phyloP scores from a whole-genome alignment of 1,284 basidiomycete genomes.

The Stereum hirsutum region DNA sequence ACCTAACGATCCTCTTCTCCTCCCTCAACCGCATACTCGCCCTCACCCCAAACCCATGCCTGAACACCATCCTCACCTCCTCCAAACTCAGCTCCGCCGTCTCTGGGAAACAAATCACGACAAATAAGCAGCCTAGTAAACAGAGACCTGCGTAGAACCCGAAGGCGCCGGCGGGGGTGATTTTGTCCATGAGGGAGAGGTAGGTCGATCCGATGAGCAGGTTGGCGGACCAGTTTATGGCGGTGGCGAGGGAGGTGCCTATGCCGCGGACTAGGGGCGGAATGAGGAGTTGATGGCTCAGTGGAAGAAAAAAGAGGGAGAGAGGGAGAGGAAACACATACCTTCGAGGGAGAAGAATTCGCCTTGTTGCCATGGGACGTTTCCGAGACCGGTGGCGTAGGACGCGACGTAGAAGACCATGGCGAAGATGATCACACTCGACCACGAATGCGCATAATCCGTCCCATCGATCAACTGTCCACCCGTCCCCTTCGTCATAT shows the following conservation, averaged over 20 bases:
- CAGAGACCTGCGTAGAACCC: slow-evolving; percentile 76
- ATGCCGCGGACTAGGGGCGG: slow-evolving; percentile 57
- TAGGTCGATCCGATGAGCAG: slow-evolving; percentile 74
- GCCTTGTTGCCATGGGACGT: slow-evolving; percentile 85
- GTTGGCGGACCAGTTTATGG: slow-evolving; percentile 77
- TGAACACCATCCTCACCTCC: slow-evolving; percentile 60
- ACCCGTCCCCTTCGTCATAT: slow-evolving; percentile 57
- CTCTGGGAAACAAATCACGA: slow-evolving; percentile 67
- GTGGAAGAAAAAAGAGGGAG: neutral
- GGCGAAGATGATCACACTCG: slow-evolving; percentile 61
- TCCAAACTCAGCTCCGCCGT: slow-evolving; percentile 70
- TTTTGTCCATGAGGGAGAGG: slow-evolving; percentile 67
- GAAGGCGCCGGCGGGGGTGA: slow-evolving; percentile 74
- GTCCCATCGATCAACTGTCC: slow-evolving; percentile 58
- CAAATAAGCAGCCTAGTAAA: slow-evolving; percentile 62
- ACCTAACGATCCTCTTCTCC: too few relatives aligned
- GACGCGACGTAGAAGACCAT: slow-evolving; percentile 82
- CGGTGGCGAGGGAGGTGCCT: slow-evolving; percentile 73
- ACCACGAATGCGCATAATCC: slow-evolving; percentile 56
- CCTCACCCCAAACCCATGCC: slow-evolving; percentile 45
- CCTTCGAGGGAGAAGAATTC: slow-evolving; percentile 75
- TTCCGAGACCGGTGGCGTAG: slow-evolving; percentile 71
- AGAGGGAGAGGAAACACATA: slow-evolving; percentile 15
- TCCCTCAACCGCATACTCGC: slow-evolving; percentile 40
- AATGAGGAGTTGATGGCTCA: too few relatives aligned